A percentile compares a stretch with the other conserved stretches of the same genome.
Evolutionary conservation across 2,329 filamentous ascomycete species (phyloP).

Genomic region (Bipolaris sorokiniana): DNA sequence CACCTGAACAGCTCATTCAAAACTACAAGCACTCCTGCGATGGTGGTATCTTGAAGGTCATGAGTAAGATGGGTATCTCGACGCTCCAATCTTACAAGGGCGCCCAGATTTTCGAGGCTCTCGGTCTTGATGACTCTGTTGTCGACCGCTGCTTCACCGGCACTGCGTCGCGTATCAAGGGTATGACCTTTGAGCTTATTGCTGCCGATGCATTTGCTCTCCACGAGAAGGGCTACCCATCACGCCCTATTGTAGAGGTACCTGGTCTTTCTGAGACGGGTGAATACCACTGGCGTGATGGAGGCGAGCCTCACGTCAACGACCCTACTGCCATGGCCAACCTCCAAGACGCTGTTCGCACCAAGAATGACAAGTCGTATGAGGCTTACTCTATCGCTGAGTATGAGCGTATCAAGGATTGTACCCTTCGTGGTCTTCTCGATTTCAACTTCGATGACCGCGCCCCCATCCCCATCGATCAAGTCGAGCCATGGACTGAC

Average conservation of each 20-base stretch:
- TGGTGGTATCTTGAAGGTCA: conserved; percentile 96
- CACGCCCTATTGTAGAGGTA: conserved; percentile 75
- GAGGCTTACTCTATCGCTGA: conserved; percentile 92
- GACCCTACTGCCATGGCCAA: conserved; percentile 94
- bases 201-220: conserved; percentile 93
- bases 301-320: conserved; percentile 93
- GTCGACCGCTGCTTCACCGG: conserved; percentile 95
- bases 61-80: conserved; percentile 99
- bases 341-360: conserved; percentile 93
- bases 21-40: conserved; percentile 98
- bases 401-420: conserved; percentile 96
- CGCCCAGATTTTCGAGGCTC: conserved; percentile 95
- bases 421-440: conserved; percentile 89
- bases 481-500: conserved; percentile 97
- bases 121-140: conserved; percentile 89
- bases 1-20: conserved; percentile 80
- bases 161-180: conserved; percentile 91
- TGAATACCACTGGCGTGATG: conserved; percentile 98
- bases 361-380: conserved; percentile 98
- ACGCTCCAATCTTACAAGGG: conserved; percentile 97
- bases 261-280: conserved; percentile 88
- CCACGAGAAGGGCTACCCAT: conserved; percentile 91
- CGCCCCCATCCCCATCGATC: conserved; percentile 86
- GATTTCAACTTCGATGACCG: conserved; percentile 95
- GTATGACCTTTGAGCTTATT: conserved; percentile 90